Evolutionary conservation across 2,329 filamentous ascomycete genomes (phyloP).

Genomic region (Sporothrix mexicana): DNA sequence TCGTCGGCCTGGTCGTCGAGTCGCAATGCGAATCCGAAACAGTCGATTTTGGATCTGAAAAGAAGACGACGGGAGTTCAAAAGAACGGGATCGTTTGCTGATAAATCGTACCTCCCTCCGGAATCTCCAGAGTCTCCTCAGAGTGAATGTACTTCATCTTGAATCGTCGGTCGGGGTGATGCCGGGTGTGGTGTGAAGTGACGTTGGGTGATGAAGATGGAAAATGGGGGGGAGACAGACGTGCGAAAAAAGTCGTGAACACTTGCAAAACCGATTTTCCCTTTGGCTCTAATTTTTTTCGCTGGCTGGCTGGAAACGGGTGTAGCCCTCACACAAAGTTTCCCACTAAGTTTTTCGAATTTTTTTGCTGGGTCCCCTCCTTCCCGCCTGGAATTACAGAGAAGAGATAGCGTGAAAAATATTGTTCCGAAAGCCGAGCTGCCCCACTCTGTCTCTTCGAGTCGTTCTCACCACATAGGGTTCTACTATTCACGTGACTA

Average conservation of each 20-base stretch:
- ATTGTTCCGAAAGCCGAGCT: slow-evolving; percentile 17
- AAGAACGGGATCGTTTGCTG: not conserved
- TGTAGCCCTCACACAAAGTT: slow-evolving; percentile 32
- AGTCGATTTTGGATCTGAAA: not conserved
- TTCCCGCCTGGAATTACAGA: not conserved
- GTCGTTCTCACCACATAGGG: slow-evolving; percentile 7
- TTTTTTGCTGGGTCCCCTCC: slow-evolving; percentile 30
- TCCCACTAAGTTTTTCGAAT: slow-evolving; percentile 34
- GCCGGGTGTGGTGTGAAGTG: slow-evolving; percentile 33
- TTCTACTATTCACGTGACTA: not conserved
- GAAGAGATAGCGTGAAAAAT: slow-evolving; percentile 3
- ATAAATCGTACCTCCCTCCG: slow-evolving; percentile 79
- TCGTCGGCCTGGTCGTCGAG: slow-evolving; percentile 21
- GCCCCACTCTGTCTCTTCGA: not conserved
- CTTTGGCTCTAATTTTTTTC: slow-evolving; percentile 32
- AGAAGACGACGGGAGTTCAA: slow-evolving; percentile 12
- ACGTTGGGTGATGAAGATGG: slow-evolving; percentile 35
- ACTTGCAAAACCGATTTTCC: slow-evolving; percentile 31
- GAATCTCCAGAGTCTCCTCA: slow-evolving; percentile 92
- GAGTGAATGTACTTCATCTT: slow-evolving; percentile 99
- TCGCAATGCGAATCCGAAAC: slow-evolving; percentile 29
- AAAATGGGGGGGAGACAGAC: slow-evolving; percentile 24
- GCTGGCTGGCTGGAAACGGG: slow-evolving; percentile 27
- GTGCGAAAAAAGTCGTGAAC: slow-evolving; percentile 31
- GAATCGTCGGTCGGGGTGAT: slow-evolving; percentile 51